phyloP scores from a whole-genome alignment of 164 flowering plant species.

The Aristolochia contorta region DNA sequence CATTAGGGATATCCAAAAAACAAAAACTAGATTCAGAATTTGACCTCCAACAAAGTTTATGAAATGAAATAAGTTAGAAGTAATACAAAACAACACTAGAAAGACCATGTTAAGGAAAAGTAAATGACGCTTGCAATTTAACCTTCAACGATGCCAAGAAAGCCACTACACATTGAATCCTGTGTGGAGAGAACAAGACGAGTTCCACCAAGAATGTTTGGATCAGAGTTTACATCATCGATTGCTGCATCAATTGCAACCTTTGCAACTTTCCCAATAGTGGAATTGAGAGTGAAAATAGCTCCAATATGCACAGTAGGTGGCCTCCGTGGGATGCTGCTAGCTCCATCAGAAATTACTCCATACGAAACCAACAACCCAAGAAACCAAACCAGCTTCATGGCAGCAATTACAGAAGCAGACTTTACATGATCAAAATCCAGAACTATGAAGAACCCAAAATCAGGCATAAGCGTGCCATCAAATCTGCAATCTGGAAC shows the following conservation, averaged over 20 bases:
- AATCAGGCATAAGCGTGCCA: neutral
- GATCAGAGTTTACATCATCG: constrained; percentile 69
- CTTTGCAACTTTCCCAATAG: constrained; percentile 80
- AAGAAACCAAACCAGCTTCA: constrained; percentile 30
- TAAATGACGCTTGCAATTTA: neutral
- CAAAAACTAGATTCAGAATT: neutral
- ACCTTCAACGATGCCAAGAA: constrained; percentile 76
- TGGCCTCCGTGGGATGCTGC: constrained; percentile 47
- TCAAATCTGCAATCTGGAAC: neutral
- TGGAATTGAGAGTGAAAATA: constrained; percentile 58
- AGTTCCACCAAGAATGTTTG: constrained; percentile 55
- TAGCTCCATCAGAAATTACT: constrained; percentile 20
- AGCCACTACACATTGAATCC: constrained; percentile 67
- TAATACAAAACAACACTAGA: neutral
- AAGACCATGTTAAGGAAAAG: neutral
- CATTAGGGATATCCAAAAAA: neutral
- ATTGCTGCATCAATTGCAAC: constrained; percentile 77
- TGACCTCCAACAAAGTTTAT: neutral
- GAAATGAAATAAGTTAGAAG: neutral
- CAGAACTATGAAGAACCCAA: too few species aligned
- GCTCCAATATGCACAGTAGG: constrained; percentile 70
- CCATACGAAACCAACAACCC: constrained; percentile 20
- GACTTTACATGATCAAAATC: neutral
- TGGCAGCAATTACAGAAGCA: constrained; percentile 7
- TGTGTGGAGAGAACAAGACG: constrained; percentile 37